phyloP scores from a whole-genome alignment of 2,329 filamentous ascomycete species.

The Neofusicoccum cordaticola region DNA sequence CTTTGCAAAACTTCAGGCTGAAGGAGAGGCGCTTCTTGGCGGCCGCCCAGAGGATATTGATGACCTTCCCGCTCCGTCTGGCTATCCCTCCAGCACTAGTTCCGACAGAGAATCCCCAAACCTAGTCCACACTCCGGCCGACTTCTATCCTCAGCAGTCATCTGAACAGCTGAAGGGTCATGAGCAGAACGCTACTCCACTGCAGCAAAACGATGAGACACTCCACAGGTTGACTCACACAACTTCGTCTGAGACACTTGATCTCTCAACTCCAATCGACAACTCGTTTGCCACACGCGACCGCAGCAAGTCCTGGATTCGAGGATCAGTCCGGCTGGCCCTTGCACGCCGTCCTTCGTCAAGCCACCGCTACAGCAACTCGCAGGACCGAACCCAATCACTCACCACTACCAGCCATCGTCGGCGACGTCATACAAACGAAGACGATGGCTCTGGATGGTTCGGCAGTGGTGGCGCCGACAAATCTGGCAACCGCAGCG shows the following conservation, averaged over 20 bases:
- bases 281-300: conserved; percentile 22
- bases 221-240: neutral
- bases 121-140: neutral
- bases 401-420: conserved; percentile 4
- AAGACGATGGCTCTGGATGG: conserved; percentile 13
- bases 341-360: conserved; percentile 26
- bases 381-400: conserved; percentile 10
- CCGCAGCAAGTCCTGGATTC: conserved; percentile 35
- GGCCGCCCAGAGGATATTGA: conserved; percentile 32
- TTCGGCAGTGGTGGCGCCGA: conserved; percentile 3
- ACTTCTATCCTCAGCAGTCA: neutral
- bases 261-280: conserved; percentile 18
- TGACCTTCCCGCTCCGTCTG: neutral
- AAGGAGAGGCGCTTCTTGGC: conserved; percentile 53
- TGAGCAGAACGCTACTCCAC: neutral
- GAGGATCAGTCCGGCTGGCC: conserved; percentile 35
- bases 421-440: conserved; percentile 1
- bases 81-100: neutral
- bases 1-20: conserved; percentile 49
- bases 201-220: neutral
- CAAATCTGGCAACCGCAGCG: neutral
- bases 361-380: conserved; percentile 4
- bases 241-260: conserved; percentile 9
- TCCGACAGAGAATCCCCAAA: conserved; percentile 4
- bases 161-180: neutral